These are phyloP conservation scores for Wallacemonas sp. DNA, from an alignment of 208 protist genomes.

Conservation along the genomic window DNA sequence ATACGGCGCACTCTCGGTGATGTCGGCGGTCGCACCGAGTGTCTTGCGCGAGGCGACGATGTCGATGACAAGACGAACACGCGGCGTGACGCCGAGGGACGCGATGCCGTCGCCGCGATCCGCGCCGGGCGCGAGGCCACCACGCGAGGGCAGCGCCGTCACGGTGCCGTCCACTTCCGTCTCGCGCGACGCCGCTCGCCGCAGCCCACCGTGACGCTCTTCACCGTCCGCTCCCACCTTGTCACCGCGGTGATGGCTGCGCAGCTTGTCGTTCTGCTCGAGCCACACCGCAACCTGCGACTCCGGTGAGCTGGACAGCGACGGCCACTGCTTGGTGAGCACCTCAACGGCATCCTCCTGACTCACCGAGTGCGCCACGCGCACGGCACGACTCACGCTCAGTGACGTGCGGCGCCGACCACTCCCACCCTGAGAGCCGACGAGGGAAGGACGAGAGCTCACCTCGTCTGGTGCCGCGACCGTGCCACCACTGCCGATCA, in stretches of 20 bases:
- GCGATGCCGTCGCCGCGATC: no score
- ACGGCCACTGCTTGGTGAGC: background rate
- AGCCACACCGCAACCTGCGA: background rate
- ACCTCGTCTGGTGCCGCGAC: background rate
- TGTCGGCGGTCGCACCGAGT: constrained; percentile 32
- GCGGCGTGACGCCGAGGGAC: background rate
- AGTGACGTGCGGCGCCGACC: background rate
- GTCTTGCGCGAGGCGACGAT: constrained; percentile 82
- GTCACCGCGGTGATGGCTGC: background rate
- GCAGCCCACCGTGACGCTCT: no score
- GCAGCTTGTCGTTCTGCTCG: background rate
- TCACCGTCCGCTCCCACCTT: background rate
- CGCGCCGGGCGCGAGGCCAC: no score
- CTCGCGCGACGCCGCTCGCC: no score
- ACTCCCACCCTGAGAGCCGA: background rate
- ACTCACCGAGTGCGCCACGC: background rate
- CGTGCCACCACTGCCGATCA: no score
- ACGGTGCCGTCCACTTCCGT: no score
- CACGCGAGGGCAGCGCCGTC: no score
- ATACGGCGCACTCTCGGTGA: constrained; percentile 52
- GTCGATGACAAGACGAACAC: constrained; percentile 41
- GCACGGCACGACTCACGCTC: background rate
- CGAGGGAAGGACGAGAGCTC: background rate
- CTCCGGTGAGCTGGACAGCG: background rate
- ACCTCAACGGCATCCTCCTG: background rate